Evolutionary conservation across 2,329 filamentous ascomycete species (phyloP).

Genomic region (Aspergillus japonicus): DNA sequence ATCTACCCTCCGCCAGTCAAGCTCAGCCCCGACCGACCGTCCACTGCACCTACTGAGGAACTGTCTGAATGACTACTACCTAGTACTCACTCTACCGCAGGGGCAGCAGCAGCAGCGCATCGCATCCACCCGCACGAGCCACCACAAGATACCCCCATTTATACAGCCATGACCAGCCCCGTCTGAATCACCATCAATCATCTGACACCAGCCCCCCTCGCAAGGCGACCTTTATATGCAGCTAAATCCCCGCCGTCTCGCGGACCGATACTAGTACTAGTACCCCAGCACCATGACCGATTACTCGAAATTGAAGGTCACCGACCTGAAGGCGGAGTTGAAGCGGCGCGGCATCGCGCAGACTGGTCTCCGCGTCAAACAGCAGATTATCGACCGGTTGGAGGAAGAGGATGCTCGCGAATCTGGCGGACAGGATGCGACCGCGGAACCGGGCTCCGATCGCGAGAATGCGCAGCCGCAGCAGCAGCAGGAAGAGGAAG

Average conservation of each 20-base stretch:
- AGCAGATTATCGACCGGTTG: constrained; percentile 63
- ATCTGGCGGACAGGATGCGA: constrained; percentile 26
- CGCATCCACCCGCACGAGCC: constrained; percentile 4
- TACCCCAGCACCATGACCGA: constrained; percentile 46
- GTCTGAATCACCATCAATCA: constrained; percentile 1
- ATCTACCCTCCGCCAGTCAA: constrained; percentile 8
- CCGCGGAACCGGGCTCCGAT: constrained; percentile 17
- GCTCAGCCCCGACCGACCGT: constrained; percentile 1
- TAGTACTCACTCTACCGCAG: constrained; percentile 10
- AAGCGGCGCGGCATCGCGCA: constrained; percentile 68
- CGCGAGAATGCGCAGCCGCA: constrained; percentile 10
- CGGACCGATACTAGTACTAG: not conserved
- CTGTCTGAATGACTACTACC: not conserved
- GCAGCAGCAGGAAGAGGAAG: too few relatives aligned
- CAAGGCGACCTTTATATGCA: not conserved
- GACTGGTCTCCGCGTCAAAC: constrained; percentile 69
- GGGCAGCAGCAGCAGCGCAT: constrained; percentile 11
- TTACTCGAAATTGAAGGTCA: constrained; percentile 65
- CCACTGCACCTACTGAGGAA: not conserved
- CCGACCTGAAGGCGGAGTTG: constrained; percentile 72
- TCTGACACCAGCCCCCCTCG: not conserved
- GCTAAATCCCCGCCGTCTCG: not conserved
- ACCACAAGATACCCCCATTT: not conserved
- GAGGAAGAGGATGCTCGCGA: constrained; percentile 41
- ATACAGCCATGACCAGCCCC: constrained; percentile 13